phyloP scores from a whole-genome alignment of 352 stramenopile species.

The Globisporangium splendens region DNA sequence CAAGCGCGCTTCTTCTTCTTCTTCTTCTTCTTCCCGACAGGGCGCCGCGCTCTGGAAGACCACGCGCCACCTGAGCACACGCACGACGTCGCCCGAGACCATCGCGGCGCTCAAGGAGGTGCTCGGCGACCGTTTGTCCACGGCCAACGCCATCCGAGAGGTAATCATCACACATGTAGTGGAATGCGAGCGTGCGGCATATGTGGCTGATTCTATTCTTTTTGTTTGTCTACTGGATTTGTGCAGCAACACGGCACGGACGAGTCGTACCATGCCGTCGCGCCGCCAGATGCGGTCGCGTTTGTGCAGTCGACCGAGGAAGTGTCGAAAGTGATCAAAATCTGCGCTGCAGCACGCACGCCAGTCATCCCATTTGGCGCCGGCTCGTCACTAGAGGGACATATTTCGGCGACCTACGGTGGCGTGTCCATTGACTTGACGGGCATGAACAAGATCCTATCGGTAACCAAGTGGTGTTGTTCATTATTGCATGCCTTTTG shows the following conservation, averaged over 20 bases:
- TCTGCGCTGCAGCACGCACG: constrained; percentile 76
- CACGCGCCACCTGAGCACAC: constrained; percentile 21
- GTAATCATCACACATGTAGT: constrained; percentile 15
- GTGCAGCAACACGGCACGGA: constrained; percentile 83
- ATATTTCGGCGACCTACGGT: constrained; percentile 89
- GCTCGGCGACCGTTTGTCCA: constrained; percentile 72
- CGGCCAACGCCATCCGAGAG: constrained; percentile 50
- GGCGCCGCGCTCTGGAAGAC: background rate
- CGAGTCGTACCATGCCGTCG: constrained; percentile 88
- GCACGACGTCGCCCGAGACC: constrained; percentile 40
- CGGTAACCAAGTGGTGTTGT: constrained; percentile 13
- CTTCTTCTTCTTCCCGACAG: background rate
- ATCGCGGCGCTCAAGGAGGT: constrained; percentile 50
- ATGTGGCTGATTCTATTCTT: too few relatives aligned
- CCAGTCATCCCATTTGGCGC: constrained; percentile 95
- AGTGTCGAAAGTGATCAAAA: constrained; percentile 87
- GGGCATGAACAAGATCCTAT: constrained; percentile 73
- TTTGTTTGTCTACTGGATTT: background rate
- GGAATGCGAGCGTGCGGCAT: background rate
- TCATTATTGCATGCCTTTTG: background rate
- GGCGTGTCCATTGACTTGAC: constrained; percentile 92
- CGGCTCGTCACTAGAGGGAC: constrained; percentile 92
- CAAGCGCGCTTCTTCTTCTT: constrained; percentile 2
- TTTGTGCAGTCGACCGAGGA: constrained; percentile 86
- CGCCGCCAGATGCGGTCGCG: constrained; percentile 84